These are phyloP conservation scores for Naganishia antarctica DNA, from an alignment of 768 basidiomycete species.

Conservation along the genomic window DNA sequence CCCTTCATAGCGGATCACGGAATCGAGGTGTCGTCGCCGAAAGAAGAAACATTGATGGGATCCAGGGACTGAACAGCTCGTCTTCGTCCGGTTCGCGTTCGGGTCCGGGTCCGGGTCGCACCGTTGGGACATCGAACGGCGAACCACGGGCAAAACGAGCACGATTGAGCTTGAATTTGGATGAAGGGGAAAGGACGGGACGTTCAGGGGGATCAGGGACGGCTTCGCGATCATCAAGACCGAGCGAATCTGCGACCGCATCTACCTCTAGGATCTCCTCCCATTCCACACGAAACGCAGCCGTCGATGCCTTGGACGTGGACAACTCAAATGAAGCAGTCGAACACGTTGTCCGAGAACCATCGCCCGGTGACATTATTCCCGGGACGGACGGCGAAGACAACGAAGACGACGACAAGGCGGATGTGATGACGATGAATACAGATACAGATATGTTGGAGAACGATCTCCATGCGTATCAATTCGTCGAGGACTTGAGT, in stretches of 20 bases:
- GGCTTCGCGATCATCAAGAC: neutral
- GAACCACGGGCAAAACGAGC: neutral
- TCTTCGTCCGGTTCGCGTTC: neutral
- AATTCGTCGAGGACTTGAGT: neutral
- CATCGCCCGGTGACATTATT: neutral
- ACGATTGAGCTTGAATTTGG: neutral
- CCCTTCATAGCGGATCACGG: neutral
- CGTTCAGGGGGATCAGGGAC: neutral
- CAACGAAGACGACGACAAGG: constrained; percentile 3
- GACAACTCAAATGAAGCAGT: constrained; percentile 1
- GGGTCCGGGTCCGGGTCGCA: no score
- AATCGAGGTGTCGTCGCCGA: neutral
- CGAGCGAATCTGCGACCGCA: neutral
- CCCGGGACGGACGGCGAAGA: neutral
- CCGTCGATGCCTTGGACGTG: neutral
- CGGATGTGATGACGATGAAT: constrained; percentile 5
- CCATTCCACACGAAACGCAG: neutral
- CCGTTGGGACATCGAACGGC: neutral
- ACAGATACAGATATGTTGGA: neutral
- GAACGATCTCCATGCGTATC: neutral
- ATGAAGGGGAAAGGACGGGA: constrained; percentile 6
- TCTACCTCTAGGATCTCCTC: no score
- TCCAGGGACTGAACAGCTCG: neutral
- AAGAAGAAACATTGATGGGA: neutral
- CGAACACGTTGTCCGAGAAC: neutral